Evolutionary conservation across 345 rosid genomes (phyloP).

Genomic region (Arabidopsis thaliana): TAIR10.1 NC_003076.8:2470501-2471000

Average conservation of each 20-base stretch:
- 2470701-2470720: conserved; percentile 77
- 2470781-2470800: neutral
- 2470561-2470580: conserved; percentile 81
- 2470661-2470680: conserved; percentile 68
- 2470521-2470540: conserved; percentile 87
- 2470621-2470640: conserved; percentile 24
- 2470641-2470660: conserved; percentile 28
- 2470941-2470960: neutral
- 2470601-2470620: conserved; percentile 7
- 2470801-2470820: conserved; percentile 36
- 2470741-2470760: conserved; percentile 44
- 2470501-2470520: conserved; percentile 93
- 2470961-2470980: conserved; percentile 21
- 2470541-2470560: conserved; percentile 93
- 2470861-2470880: conserved; percentile 95
- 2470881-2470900: conserved; percentile 84
- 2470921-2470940: conserved; percentile 6
- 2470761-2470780: conserved; percentile 11
- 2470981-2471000: conserved; percentile 69
- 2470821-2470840: conserved; percentile 99
- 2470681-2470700: conserved; percentile 76
- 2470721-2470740: conserved; percentile 92
- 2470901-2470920: conserved; percentile 2
- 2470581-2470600: conserved; percentile 7
- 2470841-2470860: conserved; percentile 93